Conservation (phyloP, 116 monocot genomes). For the Posidonia oceanica region DNA sequence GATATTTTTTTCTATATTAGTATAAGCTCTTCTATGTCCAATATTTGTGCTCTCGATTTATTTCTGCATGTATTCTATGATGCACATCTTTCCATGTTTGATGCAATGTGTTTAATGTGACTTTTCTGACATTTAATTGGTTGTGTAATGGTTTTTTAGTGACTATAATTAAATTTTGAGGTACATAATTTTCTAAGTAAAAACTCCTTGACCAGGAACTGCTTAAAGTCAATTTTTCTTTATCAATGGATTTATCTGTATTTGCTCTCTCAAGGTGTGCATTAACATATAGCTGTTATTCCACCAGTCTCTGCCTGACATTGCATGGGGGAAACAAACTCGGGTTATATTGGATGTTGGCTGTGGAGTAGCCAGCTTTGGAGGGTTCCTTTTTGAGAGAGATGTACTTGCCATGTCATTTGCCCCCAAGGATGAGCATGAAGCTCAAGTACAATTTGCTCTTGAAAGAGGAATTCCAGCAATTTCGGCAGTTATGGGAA, state of each 20-base stretch:
- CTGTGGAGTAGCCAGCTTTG: conserved; percentile 96
- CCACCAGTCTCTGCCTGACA: conserved; percentile 55
- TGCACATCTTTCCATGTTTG: too few relatives aligned
- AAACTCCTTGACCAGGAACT: background rate
- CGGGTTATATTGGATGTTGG: conserved; percentile 91
- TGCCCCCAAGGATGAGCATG: conserved; percentile 98
- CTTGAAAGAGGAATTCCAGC: conserved; percentile 98
- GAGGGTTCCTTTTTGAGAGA: conserved; percentile 83
- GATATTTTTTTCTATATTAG: background rate
- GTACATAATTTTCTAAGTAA: too few relatives aligned
- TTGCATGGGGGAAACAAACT: conserved; percentile 72
- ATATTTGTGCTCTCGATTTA: too few relatives aligned
- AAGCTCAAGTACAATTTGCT: conserved; percentile 94
- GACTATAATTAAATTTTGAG: too few relatives aligned
- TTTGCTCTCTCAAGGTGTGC: background rate
- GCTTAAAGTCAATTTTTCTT: background rate
- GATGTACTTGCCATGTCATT: conserved; percentile 92
- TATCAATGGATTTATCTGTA: too few relatives aligned
- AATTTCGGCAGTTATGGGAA: conserved; percentile 93
- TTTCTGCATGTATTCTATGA: too few relatives aligned
- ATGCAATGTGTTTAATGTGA: too few relatives aligned
- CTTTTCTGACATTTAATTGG: too few relatives aligned
- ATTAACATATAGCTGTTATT: background rate
- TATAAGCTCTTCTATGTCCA: too few relatives aligned
- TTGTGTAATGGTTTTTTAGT: too few relatives aligned